Evolutionary conservation across 192 early-diverging fungal genomes (phyloP).

Genomic region (Linnemannia elongata): DNA sequence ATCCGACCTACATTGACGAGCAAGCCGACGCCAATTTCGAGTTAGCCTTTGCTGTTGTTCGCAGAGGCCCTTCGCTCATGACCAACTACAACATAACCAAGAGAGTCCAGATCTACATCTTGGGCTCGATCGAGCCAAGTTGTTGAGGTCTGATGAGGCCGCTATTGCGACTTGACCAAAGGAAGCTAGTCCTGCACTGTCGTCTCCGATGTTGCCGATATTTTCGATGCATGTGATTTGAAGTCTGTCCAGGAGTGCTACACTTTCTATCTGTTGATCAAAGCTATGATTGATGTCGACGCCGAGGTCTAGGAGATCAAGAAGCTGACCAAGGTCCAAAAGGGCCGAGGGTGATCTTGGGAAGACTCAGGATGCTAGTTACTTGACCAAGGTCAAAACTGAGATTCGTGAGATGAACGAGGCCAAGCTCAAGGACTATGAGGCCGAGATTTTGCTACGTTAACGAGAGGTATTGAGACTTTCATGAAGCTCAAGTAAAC

Average conservation of each 20-base stretch:
- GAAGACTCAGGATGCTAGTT: conserved; percentile 77
- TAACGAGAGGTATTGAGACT: conserved; percentile 75
- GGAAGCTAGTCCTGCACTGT: conserved; percentile 78
- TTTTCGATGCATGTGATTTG: conserved; percentile 88
- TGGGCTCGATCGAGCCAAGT: conserved; percentile 50
- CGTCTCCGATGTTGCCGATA: conserved; percentile 62
- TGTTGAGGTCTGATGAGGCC: conserved; percentile 69
- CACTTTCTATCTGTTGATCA: conserved; percentile 82
- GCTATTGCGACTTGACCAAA: conserved; percentile 80
- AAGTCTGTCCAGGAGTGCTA: conserved; percentile 77
- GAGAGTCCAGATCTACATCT: conserved; percentile 67
- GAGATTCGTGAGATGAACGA: conserved; percentile 81
- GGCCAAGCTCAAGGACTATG: conserved; percentile 77
- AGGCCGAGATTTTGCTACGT: conserved; percentile 83
- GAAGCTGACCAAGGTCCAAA: conserved; percentile 77
- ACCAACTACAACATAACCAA: conserved; percentile 83
- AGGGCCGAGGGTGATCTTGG: conserved; percentile 68
- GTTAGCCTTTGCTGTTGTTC: conserved; percentile 79
- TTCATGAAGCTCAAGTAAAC: conserved; percentile 72
- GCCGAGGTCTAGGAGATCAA: conserved; percentile 85
- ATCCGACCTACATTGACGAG: conserved; percentile 68
- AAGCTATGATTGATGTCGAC: conserved; percentile 81
- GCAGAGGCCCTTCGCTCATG: conserved; percentile 81
- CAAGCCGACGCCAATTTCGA: conserved; percentile 87
- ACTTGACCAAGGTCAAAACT: conserved; percentile 75